Percentiles rank a stretch among this genome's conserved stretches.
Evolutionary conservation across 768 basidiomycete genomes (phyloP).

Genomic region (Phlebiopsis flavidoalba): DNA sequence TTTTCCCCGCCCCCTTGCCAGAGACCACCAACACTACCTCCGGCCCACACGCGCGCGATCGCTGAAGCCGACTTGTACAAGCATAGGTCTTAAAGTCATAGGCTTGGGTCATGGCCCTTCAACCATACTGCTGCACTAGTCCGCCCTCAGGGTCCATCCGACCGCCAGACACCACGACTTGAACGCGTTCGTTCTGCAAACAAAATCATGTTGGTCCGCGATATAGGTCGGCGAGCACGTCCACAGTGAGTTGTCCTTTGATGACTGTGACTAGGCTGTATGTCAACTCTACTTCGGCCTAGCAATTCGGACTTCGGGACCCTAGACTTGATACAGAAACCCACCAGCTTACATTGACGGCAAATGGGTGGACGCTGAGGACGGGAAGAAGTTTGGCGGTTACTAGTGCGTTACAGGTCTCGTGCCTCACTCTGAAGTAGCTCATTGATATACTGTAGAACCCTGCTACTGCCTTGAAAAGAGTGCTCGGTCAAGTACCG

Average conservation of each 20-base stretch:
- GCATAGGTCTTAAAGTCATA: not conserved
- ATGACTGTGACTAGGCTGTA: not conserved
- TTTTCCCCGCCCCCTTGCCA: not conserved
- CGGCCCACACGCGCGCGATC: not conserved
- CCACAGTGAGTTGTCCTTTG: not conserved
- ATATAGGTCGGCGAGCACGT: conserved; percentile 11
- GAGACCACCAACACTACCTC: not conserved
- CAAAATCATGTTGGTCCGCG: not conserved
- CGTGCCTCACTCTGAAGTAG: not conserved
- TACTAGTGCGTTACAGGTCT: conserved; percentile 52
- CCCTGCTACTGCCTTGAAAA: conserved; percentile 81
- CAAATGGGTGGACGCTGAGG: conserved; percentile 79
- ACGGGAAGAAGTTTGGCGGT: conserved; percentile 69
- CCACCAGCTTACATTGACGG: conserved; percentile 78
- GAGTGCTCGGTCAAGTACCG: conserved; percentile 79
- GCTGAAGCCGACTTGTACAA: not conserved
- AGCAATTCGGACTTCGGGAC: conserved; percentile 59
- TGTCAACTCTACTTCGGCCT: too few relatives aligned
- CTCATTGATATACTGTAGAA: conserved; percentile 41
- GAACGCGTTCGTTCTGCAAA: not conserved
- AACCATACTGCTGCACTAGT: not conserved
- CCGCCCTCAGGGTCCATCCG: conserved; percentile 2
- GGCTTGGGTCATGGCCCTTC: not conserved
- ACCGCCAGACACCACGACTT: not conserved
- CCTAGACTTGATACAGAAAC: conserved; percentile 66